phyloP scores from a whole-genome alignment of 495 filamentous ascomycete species.

The Halenospora varia region DNA sequence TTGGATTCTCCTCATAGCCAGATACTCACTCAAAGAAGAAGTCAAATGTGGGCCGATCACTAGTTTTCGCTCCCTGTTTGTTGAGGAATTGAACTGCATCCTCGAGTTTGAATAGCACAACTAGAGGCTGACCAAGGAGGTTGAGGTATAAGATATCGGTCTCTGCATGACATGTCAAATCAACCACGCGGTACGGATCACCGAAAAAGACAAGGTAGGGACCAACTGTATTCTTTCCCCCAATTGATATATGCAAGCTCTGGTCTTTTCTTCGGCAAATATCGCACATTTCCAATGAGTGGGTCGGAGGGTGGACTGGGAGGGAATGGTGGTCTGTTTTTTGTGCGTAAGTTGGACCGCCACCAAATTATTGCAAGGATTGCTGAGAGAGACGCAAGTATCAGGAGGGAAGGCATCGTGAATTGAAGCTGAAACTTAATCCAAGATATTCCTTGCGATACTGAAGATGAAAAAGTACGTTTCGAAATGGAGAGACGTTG shows the following conservation, averaged over 20 bases:
- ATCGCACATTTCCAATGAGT: conserved; percentile 4
- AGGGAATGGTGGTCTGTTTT: too few relatives aligned
- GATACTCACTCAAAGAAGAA: conserved; percentile 2
- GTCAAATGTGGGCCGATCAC: background rate
- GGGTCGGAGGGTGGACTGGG: background rate
- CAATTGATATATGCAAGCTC: conserved; percentile 11
- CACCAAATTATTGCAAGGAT: too few relatives aligned
- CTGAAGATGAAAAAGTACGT: too few relatives aligned
- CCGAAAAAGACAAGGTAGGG: too few relatives aligned
- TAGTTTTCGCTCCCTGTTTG: background rate
- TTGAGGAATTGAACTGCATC: background rate
- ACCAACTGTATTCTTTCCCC: conserved; percentile 7
- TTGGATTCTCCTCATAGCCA: too few relatives aligned
- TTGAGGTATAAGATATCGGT: conserved; percentile 5
- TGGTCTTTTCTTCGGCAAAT: background rate
- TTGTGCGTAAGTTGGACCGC: too few relatives aligned
- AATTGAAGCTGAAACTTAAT: too few relatives aligned
- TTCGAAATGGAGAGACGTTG: too few relatives aligned
- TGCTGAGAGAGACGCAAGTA: too few relatives aligned
- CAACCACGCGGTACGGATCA: background rate
- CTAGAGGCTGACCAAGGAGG: background rate
- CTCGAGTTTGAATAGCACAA: conserved; percentile 4
- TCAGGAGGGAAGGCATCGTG: too few relatives aligned
- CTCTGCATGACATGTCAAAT: background rate
- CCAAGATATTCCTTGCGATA: too few relatives aligned